phyloP scores from a whole-genome alignment of 1,284 basidiomycete species.

The Ganoderma meredithae region DNA sequence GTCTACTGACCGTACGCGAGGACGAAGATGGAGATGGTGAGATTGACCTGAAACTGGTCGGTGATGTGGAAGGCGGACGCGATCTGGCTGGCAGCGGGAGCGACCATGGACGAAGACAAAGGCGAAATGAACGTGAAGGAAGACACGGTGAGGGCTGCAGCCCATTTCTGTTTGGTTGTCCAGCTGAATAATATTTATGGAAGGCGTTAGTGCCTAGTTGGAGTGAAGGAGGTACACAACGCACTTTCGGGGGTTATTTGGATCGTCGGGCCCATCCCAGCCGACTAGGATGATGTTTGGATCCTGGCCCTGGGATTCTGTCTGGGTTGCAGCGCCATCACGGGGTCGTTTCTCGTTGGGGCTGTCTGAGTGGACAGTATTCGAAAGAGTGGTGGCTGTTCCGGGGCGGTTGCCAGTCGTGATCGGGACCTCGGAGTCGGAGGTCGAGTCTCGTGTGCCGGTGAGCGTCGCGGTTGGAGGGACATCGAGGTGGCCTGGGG shows the following conservation, averaged over 20 bases:
- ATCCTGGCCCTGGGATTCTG: constrained; percentile 7
- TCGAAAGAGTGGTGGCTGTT: background rate
- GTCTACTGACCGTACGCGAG: constrained; percentile 60
- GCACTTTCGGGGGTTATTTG: constrained; percentile 67
- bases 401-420: background rate
- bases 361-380: constrained; percentile 9
- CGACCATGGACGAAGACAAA: constrained; percentile 70
- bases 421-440: too few relatives aligned
- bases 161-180: constrained; percentile 62
- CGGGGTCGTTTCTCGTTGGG: background rate
- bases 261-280: constrained; percentile 67
- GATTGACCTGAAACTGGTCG: constrained; percentile 53
- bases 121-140: constrained; percentile 68
- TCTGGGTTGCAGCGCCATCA: background rate
- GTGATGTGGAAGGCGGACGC: constrained; percentile 62
- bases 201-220: too few relatives aligned
- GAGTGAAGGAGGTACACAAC: constrained; percentile 17
- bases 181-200: constrained; percentile 47
- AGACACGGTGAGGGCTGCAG: constrained; percentile 55
- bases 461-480: background rate
- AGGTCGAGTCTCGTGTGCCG: background rate
- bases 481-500: background rate
- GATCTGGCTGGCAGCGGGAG: constrained; percentile 63
- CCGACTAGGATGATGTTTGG: constrained; percentile 48
- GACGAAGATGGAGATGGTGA: constrained; percentile 71